Evolutionary conservation across 2,329 filamentous ascomycete species (phyloP).

Genomic region (Nannizziopsis arthrosporioides): DNA sequence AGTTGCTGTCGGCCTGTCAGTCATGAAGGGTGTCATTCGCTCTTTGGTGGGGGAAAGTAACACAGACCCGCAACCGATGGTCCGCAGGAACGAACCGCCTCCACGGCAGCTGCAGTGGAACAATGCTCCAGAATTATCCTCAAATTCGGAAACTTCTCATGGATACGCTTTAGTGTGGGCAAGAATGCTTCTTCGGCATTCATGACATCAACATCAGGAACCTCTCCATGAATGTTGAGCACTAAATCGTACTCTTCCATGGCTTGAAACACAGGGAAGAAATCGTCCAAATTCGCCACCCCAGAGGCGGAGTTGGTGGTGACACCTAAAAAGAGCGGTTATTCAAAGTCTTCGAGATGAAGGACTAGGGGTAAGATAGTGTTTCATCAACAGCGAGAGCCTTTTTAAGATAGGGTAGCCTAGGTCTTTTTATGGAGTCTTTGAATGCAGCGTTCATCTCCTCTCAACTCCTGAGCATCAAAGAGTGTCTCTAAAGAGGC

Average conservation of each 20-base stretch:
- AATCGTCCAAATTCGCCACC: constrained; percentile 34
- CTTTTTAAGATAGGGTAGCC: too few species aligned
- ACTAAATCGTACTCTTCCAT: constrained; percentile 77
- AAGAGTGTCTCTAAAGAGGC: too few species aligned
- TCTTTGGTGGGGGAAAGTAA: neutral
- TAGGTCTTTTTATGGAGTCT: too few species aligned
- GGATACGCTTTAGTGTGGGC: constrained; percentile 62
- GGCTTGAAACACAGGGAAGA: constrained; percentile 59
- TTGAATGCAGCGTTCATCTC: too few species aligned
- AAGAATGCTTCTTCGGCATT: constrained; percentile 69
- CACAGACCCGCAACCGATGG: constrained; percentile 51
- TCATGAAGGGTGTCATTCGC: constrained; percentile 13
- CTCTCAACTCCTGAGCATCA: too few species aligned
- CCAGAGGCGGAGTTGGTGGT: constrained; percentile 47
- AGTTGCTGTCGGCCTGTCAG: constrained; percentile 40
- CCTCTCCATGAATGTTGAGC: constrained; percentile 90
- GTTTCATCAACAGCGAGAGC: too few species aligned
- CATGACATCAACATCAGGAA: constrained; percentile 51
- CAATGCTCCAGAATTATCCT: constrained; percentile 64
- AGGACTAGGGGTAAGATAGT: too few species aligned
- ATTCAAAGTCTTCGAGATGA: too few species aligned
- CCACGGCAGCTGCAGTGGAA: constrained; percentile 69
- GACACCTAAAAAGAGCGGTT: constrained; percentile 29
- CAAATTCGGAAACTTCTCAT: constrained; percentile 55
- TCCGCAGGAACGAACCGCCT: constrained; percentile 65